Percentiles rank a stretch among this genome's conserved stretches.
These are phyloP conservation scores for Peronospora farinosa DNA, from an alignment of 352 stramenopile species.

Conservation along the genomic window DNA sequence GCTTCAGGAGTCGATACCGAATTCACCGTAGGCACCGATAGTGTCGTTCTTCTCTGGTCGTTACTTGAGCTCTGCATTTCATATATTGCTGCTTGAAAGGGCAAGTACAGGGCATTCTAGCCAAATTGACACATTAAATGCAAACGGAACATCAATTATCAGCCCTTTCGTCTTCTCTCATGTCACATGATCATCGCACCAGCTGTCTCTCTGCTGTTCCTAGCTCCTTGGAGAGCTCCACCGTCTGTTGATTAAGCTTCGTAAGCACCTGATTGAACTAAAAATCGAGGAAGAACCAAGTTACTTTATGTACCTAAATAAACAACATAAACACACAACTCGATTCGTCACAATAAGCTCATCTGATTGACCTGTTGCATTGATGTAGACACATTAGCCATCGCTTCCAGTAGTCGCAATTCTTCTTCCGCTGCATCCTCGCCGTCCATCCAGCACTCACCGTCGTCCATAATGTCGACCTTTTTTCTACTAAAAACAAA, in stretches of 20 bases:
- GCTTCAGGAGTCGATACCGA: slow-evolving; percentile 14
- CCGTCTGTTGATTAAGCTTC: slow-evolving; percentile 42
- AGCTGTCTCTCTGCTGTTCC: slow-evolving; percentile 43
- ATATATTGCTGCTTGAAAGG: slow-evolving; percentile 55
- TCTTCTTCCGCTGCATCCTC: slow-evolving; percentile 42
- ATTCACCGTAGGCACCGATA: slow-evolving; percentile 13
- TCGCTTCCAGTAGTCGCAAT: slow-evolving; percentile 42
- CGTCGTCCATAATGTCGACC: slow-evolving; percentile 22
- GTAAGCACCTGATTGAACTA: slow-evolving; percentile 48
- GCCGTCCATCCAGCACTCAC: slow-evolving; percentile 19
- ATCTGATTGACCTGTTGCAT: slow-evolving; percentile 38
- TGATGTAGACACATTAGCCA: slow-evolving; percentile 29
- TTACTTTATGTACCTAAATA: not conserved
- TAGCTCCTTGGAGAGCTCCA: slow-evolving; percentile 43
- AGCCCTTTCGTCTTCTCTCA: not conserved
- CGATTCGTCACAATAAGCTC: not conserved
- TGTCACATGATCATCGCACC: slow-evolving; percentile 14
- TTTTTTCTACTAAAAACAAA: slow-evolving; percentile 2
- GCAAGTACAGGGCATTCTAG: slow-evolving; percentile 48
- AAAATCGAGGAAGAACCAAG: slow-evolving; percentile 1
- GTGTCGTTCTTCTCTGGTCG: slow-evolving; percentile 10
- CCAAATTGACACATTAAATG: slow-evolving; percentile 1
- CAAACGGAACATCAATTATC: slow-evolving; percentile 2
- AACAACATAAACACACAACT: not conserved
- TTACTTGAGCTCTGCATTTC: slow-evolving; percentile 37